These are phyloP conservation scores for Tetradesmus obliquus DNA, from an alignment of 139 green algal genomes.

Conservation along the genomic window DNA sequence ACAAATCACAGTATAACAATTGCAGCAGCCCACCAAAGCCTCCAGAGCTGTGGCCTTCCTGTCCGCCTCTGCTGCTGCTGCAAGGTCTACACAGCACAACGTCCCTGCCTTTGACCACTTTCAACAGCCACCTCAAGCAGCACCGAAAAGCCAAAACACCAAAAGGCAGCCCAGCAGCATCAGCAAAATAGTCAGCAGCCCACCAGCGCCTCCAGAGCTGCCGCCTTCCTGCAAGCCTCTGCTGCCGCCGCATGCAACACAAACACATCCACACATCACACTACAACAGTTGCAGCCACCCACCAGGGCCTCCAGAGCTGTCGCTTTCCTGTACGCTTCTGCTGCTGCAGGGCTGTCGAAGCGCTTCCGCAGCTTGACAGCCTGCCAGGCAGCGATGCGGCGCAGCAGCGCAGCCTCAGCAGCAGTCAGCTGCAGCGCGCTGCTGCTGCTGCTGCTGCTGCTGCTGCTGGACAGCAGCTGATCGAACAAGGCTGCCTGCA, in stretches of 20 bases:
- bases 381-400: not conserved
- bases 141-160: not conserved
- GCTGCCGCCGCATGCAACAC: not conserved
- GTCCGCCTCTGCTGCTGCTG: too few species aligned
- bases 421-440: not conserved
- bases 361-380: slow-evolving; percentile 19
- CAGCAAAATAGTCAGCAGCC: not conserved
- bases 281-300: not conserved
- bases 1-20: not conserved
- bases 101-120: too few species aligned
- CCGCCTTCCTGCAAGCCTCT: not conserved
- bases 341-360: slow-evolving; percentile 15
- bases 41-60: too few species aligned
- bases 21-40: too few species aligned
- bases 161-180: not conserved
- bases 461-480: not conserved
- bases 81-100: not conserved
- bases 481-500: not conserved
- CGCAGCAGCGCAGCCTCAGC: slow-evolving; percentile 6
- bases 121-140: not conserved
- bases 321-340: slow-evolving; percentile 24
- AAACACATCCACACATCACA: not conserved
- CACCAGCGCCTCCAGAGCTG: not conserved
- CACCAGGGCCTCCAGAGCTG: slow-evolving; percentile 39
- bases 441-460: not conserved